Conservation (phyloP, 2,329 filamentous ascomycete genomes). For the Blastomyces parvus region DNA sequence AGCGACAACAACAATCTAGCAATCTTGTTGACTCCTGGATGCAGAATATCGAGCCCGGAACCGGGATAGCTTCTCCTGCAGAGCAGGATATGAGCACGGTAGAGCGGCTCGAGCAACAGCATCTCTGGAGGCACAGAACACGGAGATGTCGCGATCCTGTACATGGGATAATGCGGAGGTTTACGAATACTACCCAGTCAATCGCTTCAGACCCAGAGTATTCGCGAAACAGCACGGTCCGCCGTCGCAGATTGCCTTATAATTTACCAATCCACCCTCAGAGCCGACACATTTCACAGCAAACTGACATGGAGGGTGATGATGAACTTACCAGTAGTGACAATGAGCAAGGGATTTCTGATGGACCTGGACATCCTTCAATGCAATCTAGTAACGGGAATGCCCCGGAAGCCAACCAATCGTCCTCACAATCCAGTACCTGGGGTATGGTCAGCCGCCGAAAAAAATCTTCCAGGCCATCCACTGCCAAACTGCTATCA, state of each 20-base stretch:
- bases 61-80: constrained; percentile 46
- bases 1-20: constrained; percentile 59
- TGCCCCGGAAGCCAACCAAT: constrained; percentile 8
- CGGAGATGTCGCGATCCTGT: constrained; percentile 33
- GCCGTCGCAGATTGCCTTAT: constrained; percentile 31
- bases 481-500: constrained; percentile 34
- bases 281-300: constrained; percentile 41
- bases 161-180: constrained; percentile 32
- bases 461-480: constrained; percentile 32
- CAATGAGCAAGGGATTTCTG: constrained; percentile 53
- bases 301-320: constrained; percentile 79
- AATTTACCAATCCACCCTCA: constrained; percentile 26
- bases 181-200: constrained; percentile 45
- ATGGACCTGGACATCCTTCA: constrained; percentile 19
- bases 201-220: constrained; percentile 50
- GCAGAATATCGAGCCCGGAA: constrained; percentile 53
- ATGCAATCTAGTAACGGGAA: constrained; percentile 17
- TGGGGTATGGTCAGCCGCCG: constrained; percentile 24
- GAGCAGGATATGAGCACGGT: constrained; percentile 52
- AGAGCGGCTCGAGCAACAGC: constrained; percentile 47
- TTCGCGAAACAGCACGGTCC: constrained; percentile 20
- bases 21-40: constrained; percentile 87
- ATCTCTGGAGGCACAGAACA: constrained; percentile 40
- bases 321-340: constrained; percentile 73
- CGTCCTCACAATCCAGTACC: constrained; percentile 9